Percentiles rank a stretch among this genome's conserved stretches.
Evolutionary conservation across 352 stramenopile genomes (phyloP).

Genomic region (Thraustochytrium sp.): DNA sequence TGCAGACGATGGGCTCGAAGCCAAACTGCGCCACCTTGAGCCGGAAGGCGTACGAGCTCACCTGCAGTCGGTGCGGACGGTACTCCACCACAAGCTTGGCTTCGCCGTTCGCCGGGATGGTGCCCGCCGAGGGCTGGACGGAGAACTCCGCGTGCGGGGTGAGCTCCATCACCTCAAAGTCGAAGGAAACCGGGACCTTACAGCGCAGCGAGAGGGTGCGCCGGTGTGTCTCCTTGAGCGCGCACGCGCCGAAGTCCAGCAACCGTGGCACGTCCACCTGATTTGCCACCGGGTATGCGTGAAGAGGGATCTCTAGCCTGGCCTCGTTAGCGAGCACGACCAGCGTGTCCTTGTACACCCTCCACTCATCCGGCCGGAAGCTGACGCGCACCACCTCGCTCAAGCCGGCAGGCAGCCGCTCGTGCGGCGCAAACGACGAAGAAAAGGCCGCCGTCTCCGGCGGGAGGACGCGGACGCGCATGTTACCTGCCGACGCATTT

Average conservation of each 20-base stretch:
- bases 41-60: constrained; percentile 61
- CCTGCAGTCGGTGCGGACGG: constrained; percentile 61
- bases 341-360: constrained; percentile 81
- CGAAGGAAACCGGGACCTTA: constrained; percentile 75
- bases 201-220: constrained; percentile 47
- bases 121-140: constrained; percentile 63
- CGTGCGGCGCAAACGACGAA: constrained; percentile 60
- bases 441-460: constrained; percentile 58
- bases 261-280: constrained; percentile 64
- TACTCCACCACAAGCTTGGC: constrained; percentile 69
- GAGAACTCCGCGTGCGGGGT: constrained; percentile 67
- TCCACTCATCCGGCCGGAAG: constrained; percentile 64
- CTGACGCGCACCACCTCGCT: constrained; percentile 66
- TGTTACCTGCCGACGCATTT: constrained; percentile 66
- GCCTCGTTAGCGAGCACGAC: constrained; percentile 63
- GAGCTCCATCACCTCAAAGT: constrained; percentile 66
- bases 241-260: constrained; percentile 69
- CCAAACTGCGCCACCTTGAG: constrained; percentile 69
- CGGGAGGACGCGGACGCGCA: constrained; percentile 65
- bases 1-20: constrained; percentile 63
- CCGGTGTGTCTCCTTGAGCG: constrained; percentile 10
- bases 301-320: constrained; percentile 65
- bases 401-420: constrained; percentile 67
- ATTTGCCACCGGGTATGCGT: constrained; percentile 77
- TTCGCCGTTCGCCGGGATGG: constrained; percentile 63